phyloP scores from a whole-genome alignment of 768 basidiomycete genomes.

The Rickenella mellea region DNA sequence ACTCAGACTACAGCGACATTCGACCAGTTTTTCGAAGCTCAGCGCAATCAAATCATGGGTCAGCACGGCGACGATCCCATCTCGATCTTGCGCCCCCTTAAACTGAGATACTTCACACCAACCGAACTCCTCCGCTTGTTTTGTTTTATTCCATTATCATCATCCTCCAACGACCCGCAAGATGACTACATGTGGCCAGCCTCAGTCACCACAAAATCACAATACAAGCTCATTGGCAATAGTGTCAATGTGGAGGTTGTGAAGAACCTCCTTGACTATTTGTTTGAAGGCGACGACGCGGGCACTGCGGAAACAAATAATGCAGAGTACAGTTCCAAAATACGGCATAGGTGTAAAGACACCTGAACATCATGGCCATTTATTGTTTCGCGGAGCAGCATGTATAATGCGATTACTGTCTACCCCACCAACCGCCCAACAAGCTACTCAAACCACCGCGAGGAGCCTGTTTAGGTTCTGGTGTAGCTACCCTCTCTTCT shows the following conservation, averaged over 20 bases:
- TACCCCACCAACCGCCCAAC: constrained; percentile 81
- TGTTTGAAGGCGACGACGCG: constrained; percentile 34
- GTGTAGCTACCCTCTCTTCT: constrained; percentile 36
- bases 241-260: constrained; percentile 76
- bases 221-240: constrained; percentile 73
- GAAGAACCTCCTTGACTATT: constrained; percentile 46
- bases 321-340: too few relatives aligned
- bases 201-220: constrained; percentile 51
- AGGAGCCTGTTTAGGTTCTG: constrained; percentile 34
- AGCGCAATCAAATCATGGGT: constrained; percentile 29
- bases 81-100: constrained; percentile 45
- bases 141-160: constrained; percentile 27
- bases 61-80: constrained; percentile 27
- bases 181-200: constrained; percentile 52
- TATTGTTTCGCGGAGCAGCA: too few relatives aligned
- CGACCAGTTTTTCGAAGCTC: constrained; percentile 41
- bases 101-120: constrained; percentile 69
- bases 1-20: constrained; percentile 53
- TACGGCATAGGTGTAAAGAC: too few relatives aligned
- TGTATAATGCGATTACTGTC: too few relatives aligned
- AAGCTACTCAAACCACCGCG: constrained; percentile 54
- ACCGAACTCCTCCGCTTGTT: constrained; percentile 63
- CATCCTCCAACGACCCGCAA: not conserved
- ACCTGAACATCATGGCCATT: too few relatives aligned
- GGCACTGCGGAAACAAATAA: too few relatives aligned